Conservation (phyloP, 1,139 yeast species). For the Zhuliangozyma blackwelliae region DNA sequence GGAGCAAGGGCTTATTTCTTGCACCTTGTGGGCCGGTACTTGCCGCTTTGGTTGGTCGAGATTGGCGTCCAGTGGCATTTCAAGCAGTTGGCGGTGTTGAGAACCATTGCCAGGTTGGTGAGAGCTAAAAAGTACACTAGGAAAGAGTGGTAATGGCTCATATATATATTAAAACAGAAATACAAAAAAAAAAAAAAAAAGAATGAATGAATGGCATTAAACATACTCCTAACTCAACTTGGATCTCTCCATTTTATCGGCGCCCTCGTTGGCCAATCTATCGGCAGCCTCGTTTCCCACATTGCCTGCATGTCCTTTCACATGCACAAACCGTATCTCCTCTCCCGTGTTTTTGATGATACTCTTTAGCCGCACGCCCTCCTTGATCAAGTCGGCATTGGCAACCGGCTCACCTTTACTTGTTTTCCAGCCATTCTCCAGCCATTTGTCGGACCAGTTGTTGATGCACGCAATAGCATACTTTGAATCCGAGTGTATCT, state of each 20-base stretch:
- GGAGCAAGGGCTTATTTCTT: constrained; percentile 22
- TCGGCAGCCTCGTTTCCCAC: constrained; percentile 80
- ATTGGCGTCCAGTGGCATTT: constrained; percentile 23
- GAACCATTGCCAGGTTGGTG: constrained; percentile 6
- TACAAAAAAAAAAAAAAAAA: too few relatives aligned
- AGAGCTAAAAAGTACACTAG: constrained; percentile 4
- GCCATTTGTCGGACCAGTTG: constrained; percentile 53
- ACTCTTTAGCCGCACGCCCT: constrained; percentile 19
- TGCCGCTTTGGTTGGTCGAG: constrained; percentile 31
- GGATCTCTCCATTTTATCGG: constrained; percentile 20
- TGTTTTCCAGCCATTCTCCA: constrained; percentile 48
- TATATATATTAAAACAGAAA: too few relatives aligned
- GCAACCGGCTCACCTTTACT: constrained; percentile 41
- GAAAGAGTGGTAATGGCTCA: neutral
- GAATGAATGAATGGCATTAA: too few relatives aligned
- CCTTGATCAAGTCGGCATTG: constrained; percentile 48
- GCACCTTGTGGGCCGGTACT: constrained; percentile 18
- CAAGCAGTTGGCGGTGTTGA: constrained; percentile 24
- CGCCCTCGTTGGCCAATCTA: constrained; percentile 64
- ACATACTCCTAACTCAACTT: too few relatives aligned
- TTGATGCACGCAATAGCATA: constrained; percentile 49
- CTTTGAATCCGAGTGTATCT: constrained; percentile 53
- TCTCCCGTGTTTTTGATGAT: constrained; percentile 24
- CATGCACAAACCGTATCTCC: constrained; percentile 49
- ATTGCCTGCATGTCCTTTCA: constrained; percentile 67